A percentile compares a stretch with the other conserved stretches of the same genome.
Evolutionary conservation across 257 asterid genomes (phyloP).

Genomic region (Solanum chilense): DNA sequence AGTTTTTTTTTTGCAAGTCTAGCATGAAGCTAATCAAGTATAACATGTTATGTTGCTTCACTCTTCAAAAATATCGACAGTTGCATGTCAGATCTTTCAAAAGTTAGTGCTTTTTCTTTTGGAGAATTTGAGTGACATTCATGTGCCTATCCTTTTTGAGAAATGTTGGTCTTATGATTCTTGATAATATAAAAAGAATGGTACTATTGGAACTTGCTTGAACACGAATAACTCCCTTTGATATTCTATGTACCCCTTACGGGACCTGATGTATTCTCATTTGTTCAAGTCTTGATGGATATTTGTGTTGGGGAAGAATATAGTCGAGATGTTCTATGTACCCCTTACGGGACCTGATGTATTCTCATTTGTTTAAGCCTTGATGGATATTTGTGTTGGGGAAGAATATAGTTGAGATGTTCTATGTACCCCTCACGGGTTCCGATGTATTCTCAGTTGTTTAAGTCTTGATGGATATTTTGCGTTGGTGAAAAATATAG

Average conservation of each 20-base stretch:
- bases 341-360: neutral
- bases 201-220: neutral
- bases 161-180: neutral
- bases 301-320: neutral
- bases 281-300: neutral
- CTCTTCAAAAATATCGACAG: neutral
- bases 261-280: no score
- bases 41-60: neutral
- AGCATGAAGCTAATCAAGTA: slow-evolving; percentile 15
- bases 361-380: neutral
- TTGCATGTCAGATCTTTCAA: neutral
- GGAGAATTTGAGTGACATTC: neutral
- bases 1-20: neutral
- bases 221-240: neutral
- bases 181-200: neutral
- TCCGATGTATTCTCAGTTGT: neutral
- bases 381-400: neutral
- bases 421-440: neutral
- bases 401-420: neutral
- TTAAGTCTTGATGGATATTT: neutral
- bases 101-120: neutral
- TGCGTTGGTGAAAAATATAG: neutral
- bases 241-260: neutral
- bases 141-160: neutral
- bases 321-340: neutral